Base-by-base conservation (phyloP, 2,329 filamentous ascomycete species). In the Alternaria rosae region DNA sequence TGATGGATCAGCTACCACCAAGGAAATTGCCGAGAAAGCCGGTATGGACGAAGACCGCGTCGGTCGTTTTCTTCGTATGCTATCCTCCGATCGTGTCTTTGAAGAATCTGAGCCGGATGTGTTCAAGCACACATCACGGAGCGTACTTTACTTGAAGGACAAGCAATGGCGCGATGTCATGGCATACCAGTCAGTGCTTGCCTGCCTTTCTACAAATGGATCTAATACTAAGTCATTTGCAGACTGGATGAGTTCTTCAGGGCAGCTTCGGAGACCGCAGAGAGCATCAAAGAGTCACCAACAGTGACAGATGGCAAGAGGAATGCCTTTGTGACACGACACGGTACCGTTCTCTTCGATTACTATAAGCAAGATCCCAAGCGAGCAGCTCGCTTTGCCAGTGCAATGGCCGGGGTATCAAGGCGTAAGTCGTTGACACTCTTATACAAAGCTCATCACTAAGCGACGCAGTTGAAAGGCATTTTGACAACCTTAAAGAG, bases 171-270 rank as follows among this genome's bases (percentile, higher is more conserved):
- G 62, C 32, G 64, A 61, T 50, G 62, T 62, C 5, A 61, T 62
- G 53, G 62, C 67, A 23, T 67, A 65, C 21, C 64, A 72, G 66
- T 67, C 45, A 10, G 65, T 43, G 8, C n/a, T 10, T 41, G 8
- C 5, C 5, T 6, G 13, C 3, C 17, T 3, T 3, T 2, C 3
- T 3, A 12, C 21, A 17, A 28, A 3, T 23, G 0, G 0, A 38
- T 5, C 5, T 26, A 5, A 26, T 32, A 15, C 45, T 63, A 9
- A 60, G 13, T 15, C 10, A 20, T 21, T 13, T 35, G 35, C 17
- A 68, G 65, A 43, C 21, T 76, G 32, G 75, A 77, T 51, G 74
- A 77, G 32, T 71, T 74, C 59, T 69, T 76, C 58, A 65, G 65
- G 47, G 74, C 75, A 9, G 67, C 72, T 15, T 70, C 71, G 2